These are phyloP conservation scores for Magnusiomyces ingens DNA, from an alignment of 1,139 yeast genomes.

Conservation along the genomic window DNA sequence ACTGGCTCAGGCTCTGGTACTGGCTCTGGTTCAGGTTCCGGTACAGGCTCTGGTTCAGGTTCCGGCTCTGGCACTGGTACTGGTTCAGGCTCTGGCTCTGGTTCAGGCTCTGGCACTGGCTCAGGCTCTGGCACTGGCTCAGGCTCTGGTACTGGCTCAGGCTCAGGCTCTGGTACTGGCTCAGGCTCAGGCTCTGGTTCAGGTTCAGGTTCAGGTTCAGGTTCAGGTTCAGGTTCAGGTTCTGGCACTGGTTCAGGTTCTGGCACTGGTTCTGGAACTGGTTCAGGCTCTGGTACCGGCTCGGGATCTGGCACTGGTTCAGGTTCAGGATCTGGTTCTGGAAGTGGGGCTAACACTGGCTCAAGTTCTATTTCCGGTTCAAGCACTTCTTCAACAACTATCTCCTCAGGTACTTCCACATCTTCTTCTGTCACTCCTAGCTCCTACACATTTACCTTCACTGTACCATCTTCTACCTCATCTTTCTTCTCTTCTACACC, in stretches of 20 bases:
- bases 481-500: too few relatives aligned
- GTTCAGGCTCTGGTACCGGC: slow-evolving; percentile 5
- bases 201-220: slow-evolving; percentile 6
- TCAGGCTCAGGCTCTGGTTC: slow-evolving; percentile 3
- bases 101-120: background rate
- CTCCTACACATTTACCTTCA: background rate
- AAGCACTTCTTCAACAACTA: background rate
- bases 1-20: slow-evolving; percentile 6
- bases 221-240: background rate
- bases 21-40: slow-evolving; percentile 6
- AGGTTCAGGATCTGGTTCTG: slow-evolving; percentile 9
- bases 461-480: too few relatives aligned
- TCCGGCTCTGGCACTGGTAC: slow-evolving; percentile 4
- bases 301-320: slow-evolving; percentile 5
- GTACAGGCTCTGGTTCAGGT: slow-evolving; percentile 1
- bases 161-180: background rate
- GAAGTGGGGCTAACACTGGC: slow-evolving; percentile 4
- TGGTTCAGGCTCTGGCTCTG: slow-evolving; percentile 4
- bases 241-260: slow-evolving; percentile 4
- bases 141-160: slow-evolving; percentile 3
- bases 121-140: slow-evolving; percentile 1
- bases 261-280: slow-evolving; percentile 2
- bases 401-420: background rate
- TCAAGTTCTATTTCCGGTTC: background rate
- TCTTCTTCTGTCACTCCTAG: background rate